Evolutionary conservation across 2,329 filamentous ascomycete species (phyloP), one percentile per base, ranked within the genome.

Genomic region (Plenodomus biglobosus): DNA sequence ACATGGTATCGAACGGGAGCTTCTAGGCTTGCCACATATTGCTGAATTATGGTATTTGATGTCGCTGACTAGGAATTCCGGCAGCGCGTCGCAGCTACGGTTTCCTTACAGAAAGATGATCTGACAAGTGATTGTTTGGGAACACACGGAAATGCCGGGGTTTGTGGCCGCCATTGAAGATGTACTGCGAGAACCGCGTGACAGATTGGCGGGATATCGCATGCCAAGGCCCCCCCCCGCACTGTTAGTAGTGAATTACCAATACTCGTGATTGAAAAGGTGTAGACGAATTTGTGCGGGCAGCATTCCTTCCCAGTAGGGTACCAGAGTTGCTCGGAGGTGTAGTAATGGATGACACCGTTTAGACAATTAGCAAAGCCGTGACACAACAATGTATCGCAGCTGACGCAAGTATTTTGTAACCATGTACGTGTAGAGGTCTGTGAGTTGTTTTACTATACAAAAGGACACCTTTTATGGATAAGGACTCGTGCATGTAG

Each of bases 51-150:
- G 55, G 76, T 81, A 1, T 77, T 82, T 3, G 79, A 79, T 1
- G 70, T 82, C n/a, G 65, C 72, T 0, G 78, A 81, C 52, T 73
- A 78, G 16, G 78, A 81, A 64, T 82, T 76, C 63, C 78, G 79
- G 2, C 78, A 83, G 62, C 71, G 78, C 17, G 79, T 83, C 2
- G 80, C 75, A n/a, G 79, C 79, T 1, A 72, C 78, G n/a, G 61
- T 82, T 13, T 77, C 63, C 38, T 51, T 76, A 36, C 72, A 73
- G 47, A 58, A 69, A 11, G 64, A 69, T 40, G 57, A 62, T 6
- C 49, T 70, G 49, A 64, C 50, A 30, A 59, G 56, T 21, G 48
- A 37, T 8, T 65, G 56, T 22, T 32, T 58, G 3, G 50, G 55
- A 21, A 53, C 42, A 10, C 52, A 62, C 47, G 48, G 46, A 19